Base-by-base conservation (phyloP, 495 filamentous ascomycete species). In the Penicillium soppii region DNA sequence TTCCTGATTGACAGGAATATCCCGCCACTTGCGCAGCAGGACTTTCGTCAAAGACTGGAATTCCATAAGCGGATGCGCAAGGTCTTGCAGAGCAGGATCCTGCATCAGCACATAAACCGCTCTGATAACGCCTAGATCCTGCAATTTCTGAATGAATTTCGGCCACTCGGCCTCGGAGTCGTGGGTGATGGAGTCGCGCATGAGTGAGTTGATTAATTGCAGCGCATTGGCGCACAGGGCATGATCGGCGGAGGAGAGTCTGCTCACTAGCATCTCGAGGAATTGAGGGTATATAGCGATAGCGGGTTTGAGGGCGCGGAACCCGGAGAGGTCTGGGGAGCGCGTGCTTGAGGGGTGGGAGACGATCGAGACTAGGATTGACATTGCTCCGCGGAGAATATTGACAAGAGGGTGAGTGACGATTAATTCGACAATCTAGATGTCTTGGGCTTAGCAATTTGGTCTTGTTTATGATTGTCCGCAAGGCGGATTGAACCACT, bases 351-450 rank as follows among this genome's bases (percentile, higher is more conserved):
- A 82, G 22, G 90, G 87, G 67, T 95, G 88, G 23, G 90, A 87
- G 40, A 97, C 95, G 39, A 97, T 85, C 12, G 90, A 89, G 33
- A 95, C 92, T 33, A 97, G 82, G 47, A 97, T 94, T 19, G 90
- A 92, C 90, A 97, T 95, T 53, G 92, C 92, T 52, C 92, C 94
- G 9, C 94, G 84, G 38, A 97, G 83, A 57, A 97, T 97, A 59
- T 99, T 99, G 63, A 97, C 94, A 10, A 99, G 80, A 17, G 92
- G 95, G 62, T 97, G 95, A 19, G 84, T 92, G 53, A 99, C 92
- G 46, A 97, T 91, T 26, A 97, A 77, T 59, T 97, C 87, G 44
- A 99, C 94, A 42, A 95, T 83, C 79, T 95, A 71, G 13, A 49
- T n/a, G n/a, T n/a, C n/a, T n/a, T n/a, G 6, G 42, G 15, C 27